Percentiles rank a stretch among this genome's conserved stretches.
Conservation (phyloP, 2,329 filamentous ascomycete species). For the Didymella lethalis region DNA sequence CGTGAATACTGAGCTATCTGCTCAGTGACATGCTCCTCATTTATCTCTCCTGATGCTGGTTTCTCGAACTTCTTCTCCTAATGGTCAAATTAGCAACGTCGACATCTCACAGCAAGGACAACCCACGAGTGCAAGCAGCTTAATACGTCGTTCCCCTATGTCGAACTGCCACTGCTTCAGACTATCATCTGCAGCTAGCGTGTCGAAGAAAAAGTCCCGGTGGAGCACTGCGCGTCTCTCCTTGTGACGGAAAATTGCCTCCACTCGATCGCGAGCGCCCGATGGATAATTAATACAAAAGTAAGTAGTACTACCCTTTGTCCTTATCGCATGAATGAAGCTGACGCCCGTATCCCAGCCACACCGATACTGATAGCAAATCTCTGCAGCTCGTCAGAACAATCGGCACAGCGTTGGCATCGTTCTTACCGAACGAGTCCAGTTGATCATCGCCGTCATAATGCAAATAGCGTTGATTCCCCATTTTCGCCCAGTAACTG, state of each 20-base stretch:
- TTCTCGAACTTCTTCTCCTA: slow-evolving; percentile 4
- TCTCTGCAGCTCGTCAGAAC: slow-evolving; percentile 12
- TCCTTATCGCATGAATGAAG: slow-evolving; percentile 31
- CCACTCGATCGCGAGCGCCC: neutral
- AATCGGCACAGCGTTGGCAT: too few relatives aligned
- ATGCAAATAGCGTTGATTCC: slow-evolving; percentile 25
- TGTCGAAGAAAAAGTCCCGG: slow-evolving; percentile 33
- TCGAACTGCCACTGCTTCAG: slow-evolving; percentile 31
- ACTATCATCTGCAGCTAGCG: slow-evolving; percentile 30
- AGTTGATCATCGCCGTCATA: slow-evolving; percentile 4
- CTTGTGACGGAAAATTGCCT: slow-evolving; percentile 3
- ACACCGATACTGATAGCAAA: slow-evolving; percentile 32
- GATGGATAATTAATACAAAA: slow-evolving; percentile 15
- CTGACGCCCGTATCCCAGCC: slow-evolving; percentile 33
- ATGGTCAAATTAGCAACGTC: too few relatives aligned
- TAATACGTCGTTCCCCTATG: slow-evolving; percentile 15
- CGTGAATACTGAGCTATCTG: too few relatives aligned
- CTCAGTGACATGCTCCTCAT: too few relatives aligned
- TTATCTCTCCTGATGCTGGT: neutral
- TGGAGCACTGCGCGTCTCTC: slow-evolving; percentile 17
- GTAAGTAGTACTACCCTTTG: neutral
- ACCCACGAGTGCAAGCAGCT: too few relatives aligned
- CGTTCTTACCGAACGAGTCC: too few relatives aligned
- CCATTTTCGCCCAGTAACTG: slow-evolving; percentile 38
- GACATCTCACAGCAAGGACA: slow-evolving; percentile 2